phyloP scores from a whole-genome alignment of 1,284 basidiomycete species.

The Puccinia triticina region DNA sequence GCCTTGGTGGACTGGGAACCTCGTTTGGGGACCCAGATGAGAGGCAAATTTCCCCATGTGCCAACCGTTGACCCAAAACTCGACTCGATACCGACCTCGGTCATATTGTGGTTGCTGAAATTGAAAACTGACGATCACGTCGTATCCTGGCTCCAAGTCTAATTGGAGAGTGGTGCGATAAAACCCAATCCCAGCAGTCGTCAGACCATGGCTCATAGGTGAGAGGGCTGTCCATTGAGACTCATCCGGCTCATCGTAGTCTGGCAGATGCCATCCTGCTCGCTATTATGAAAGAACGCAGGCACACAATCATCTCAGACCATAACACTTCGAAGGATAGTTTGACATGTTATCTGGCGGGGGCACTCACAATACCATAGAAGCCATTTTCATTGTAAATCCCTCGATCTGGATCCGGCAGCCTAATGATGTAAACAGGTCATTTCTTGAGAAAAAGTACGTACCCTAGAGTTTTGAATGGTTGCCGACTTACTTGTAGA shows the following conservation, averaged over 20 bases:
- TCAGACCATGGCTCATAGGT: conserved; percentile 32
- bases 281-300: conserved; percentile 15
- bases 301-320: neutral
- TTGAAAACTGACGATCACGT: conserved; percentile 36
- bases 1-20: conserved; percentile 76
- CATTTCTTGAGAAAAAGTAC: neutral
- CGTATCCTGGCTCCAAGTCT: conserved; percentile 37
- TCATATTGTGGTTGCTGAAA: conserved; percentile 9
- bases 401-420: conserved; percentile 39
- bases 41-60: conserved; percentile 76
- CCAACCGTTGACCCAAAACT: conserved; percentile 81
- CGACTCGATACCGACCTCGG: conserved; percentile 67
- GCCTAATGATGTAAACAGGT: conserved; percentile 21
- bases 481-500: conserved; percentile 31
- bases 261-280: conserved; percentile 47
- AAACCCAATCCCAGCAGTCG: conserved; percentile 42
- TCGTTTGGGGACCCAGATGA: conserved; percentile 73
- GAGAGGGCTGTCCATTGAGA: conserved; percentile 9
- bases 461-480: neutral
- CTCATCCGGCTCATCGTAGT: neutral
- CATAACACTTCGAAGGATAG: neutral
- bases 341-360: neutral
- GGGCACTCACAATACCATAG: conserved; percentile 36
- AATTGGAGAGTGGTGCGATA: conserved; percentile 26
- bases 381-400: conserved; percentile 49